Base-by-base conservation (phyloP, 495 filamentous ascomycete species). In the Aspergillus leporis region DNA sequence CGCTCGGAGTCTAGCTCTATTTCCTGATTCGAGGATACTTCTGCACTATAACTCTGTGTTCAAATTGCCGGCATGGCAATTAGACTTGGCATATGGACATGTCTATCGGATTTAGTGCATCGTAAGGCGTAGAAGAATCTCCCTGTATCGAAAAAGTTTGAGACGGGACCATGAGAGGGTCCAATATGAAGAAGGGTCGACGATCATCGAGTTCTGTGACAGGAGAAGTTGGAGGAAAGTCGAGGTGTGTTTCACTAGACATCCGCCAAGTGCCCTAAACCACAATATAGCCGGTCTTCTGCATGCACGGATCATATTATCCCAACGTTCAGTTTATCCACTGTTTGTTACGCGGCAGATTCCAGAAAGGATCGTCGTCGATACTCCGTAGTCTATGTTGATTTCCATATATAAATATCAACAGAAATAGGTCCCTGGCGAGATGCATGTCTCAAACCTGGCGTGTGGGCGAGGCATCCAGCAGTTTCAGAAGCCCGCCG, bases 21-120 rank as follows among this genome's bases (percentile, higher is more conserved):
- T 32, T 21, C 55, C 45, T 65, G 59, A 66, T 60, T 66, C 63
- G 53, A 51, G 43, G 55, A 53, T 32, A 18, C 54, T 56, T 38
- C 40, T 34, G 41, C 45, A 32, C 28, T 21, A 22, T 32, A 19
- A 43, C 30, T 31, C 16, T 25, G 23, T 25, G 8, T 47, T 28
- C 41, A 45, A 41, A 23, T 13, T 48, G 32, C 51, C 51, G 32
- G 10, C 19, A 53, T 53, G 32, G 34, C 31, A 40, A 21, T 16
- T 53, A 23, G 6, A 36, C 22, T 31, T 31, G 4, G 34, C 30
- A 34, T 22, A 41, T 43, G 16, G 9, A 43, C 40, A 43, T 10
- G 19, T 23, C 19, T 12, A 19, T 47, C 43, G 5, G 43, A 23
- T 22, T n/a, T 10, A 47, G 9, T 19, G 23, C 12, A 9, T 47